Evolutionary conservation across 345 rosid species (phyloP), one percentile per base, ranked within the genome.

Genomic region (Conringia planisiliqua): DNA sequence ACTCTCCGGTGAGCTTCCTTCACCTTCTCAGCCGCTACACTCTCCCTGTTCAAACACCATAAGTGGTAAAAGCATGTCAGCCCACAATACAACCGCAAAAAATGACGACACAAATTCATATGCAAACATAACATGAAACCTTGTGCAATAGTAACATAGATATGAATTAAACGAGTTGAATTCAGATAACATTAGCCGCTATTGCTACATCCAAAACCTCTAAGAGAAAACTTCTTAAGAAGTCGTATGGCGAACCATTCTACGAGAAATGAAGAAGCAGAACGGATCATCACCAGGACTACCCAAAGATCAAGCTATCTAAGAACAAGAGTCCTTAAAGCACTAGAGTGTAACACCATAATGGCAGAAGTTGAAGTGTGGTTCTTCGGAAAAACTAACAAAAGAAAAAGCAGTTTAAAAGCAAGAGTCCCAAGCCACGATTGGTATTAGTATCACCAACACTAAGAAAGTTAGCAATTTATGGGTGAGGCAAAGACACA

Each of bases 1-100:
- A 88, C 97, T 78, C 75, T 87, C 77, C 93, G 67, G 70, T 93
- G 97, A 2, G 97, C 98, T 82, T 90, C 97, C 83, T 85, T 90
- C 38, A 93, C 88, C 71, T 90, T 93, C 66, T 86, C 97, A 0
- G 82, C 70, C 6, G 84, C 77, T 4, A 86, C 85, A 70, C 80
- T 84, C 72, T 92, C 97, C 81, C 98, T 92, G 78, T 79, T 52
- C 68, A 74, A 43, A 26, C 78, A 72, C 36, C 44, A 62, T 11
- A 9, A 0, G 6, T 16, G 18, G 0, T 26, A 33, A 33, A 10
- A 57, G 24, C 52, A 4, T 18, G 1, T 68, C 39, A 76, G 29
- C 4, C 62, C 52, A n/a, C 65, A 64, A 20, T n/a, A n/a, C n/a
- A n/a, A n/a, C n/a, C n/a, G 6, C 10, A 52, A 18, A 65, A 64